A percentile compares a stretch with the other conserved stretches of the same genome.
Evolutionary conservation across 176 grass and related monocot genomes (phyloP).

Genomic region (Avena insularis): DNA sequence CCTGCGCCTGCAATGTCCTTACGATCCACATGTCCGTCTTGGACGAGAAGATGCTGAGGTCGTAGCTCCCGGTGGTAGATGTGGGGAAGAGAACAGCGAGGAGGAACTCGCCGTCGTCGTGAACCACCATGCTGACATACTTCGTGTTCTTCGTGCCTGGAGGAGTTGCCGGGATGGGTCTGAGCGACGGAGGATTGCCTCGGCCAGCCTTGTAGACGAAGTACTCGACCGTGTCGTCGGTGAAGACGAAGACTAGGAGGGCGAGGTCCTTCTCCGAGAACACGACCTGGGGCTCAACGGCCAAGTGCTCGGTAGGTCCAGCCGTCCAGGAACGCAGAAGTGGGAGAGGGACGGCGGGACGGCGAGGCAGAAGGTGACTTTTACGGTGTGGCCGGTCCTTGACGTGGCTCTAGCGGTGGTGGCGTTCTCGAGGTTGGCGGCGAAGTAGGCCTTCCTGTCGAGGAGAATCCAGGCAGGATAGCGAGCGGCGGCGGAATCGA

Average conservation of each 20-base stretch:
- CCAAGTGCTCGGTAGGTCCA: neutral
- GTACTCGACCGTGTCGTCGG: neutral
- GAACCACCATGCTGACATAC: neutral
- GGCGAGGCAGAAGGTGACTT: neutral
- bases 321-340: neutral
- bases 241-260: neutral
- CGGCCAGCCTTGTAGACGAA: conserved; percentile 1
- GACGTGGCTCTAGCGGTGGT: neutral
- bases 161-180: neutral
- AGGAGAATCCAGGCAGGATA: neutral
- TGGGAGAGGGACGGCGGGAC: neutral
- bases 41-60: no score
- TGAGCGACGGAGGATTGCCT: neutral
- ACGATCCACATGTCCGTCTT: no score
- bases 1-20: no score
- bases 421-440: neutral
- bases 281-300: neutral
- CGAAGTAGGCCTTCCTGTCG: neutral
- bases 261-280: neutral
- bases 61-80: no score
- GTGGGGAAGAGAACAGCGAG: neutral
- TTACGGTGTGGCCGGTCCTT: neutral
- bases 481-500: neutral
- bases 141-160: neutral
- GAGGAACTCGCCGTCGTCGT: neutral